A percentile compares a stretch with the other conserved stretches of the same genome.
Evolutionary conservation across 441 rosid genomes (phyloP).

Genomic region (Mallotus repandus): DNA sequence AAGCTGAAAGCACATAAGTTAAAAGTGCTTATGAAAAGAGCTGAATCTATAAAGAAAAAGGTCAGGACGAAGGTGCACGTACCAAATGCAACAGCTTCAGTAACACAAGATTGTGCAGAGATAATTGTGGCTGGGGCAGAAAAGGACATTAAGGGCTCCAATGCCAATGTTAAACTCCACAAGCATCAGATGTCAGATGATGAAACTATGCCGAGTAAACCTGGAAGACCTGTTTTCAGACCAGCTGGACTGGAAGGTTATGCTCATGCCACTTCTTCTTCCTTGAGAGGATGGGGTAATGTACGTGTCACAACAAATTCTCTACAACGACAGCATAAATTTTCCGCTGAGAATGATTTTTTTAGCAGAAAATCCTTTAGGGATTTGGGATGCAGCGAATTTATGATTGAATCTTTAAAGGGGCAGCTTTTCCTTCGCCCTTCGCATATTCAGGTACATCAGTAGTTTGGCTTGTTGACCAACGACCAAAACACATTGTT

Average conservation of each 20-base stretch:
- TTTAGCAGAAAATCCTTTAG: constrained; percentile 66
- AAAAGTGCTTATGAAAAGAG: constrained; percentile 49
- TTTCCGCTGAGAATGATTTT: constrained; percentile 46
- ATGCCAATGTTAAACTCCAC: not conserved
- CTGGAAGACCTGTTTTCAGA: constrained; percentile 14
- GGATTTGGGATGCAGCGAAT: constrained; percentile 68
- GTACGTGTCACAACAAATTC: constrained; percentile 34
- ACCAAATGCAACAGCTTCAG: constrained; percentile 22
- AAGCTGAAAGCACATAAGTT: constrained; percentile 65
- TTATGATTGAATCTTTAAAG: constrained; percentile 64
- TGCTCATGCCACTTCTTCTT: constrained; percentile 32
- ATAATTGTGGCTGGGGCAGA: constrained; percentile 19
- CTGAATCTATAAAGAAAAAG: constrained; percentile 36
- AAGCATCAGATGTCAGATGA: constrained; percentile 1
- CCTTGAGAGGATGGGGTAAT: constrained; percentile 55
- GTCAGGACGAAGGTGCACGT: constrained; percentile 25
- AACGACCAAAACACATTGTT: not conserved
- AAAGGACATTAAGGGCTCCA: constrained; percentile 20
- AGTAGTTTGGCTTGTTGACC: not conserved
- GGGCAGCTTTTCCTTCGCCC: constrained; percentile 56
- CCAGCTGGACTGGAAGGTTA: constrained; percentile 27
- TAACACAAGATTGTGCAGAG: constrained; percentile 22
- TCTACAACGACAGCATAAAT: constrained; percentile 30
- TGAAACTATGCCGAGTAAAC: too few species aligned
- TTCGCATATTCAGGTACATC: constrained; percentile 74